phyloP scores from a whole-genome alignment of 768 basidiomycete genomes.

The Rhizopogon roseolus region DNA sequence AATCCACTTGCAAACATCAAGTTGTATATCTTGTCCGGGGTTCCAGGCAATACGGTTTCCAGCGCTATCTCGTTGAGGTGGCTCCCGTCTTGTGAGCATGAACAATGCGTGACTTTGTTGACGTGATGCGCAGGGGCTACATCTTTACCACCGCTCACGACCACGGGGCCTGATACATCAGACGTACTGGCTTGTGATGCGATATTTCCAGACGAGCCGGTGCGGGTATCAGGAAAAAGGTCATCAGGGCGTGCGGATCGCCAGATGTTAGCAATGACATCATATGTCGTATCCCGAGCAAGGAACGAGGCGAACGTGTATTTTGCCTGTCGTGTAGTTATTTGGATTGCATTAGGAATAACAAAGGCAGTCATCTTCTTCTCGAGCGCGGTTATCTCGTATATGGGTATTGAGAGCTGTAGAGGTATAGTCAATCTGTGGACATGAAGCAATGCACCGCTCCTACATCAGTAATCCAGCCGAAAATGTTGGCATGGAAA shows the following conservation, averaged over 20 bases:
- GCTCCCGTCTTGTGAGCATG: conserved; percentile 62
- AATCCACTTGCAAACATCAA: conserved; percentile 95
- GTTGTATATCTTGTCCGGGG: conserved; percentile 93
- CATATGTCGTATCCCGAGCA: conserved; percentile 91
- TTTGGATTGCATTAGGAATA: conserved; percentile 93
- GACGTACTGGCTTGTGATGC: conserved; percentile 13
- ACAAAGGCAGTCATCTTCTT: conserved; percentile 98
- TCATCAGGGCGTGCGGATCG: conserved; percentile 75
- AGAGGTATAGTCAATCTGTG: conserved; percentile 5
- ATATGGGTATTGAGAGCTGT: conserved; percentile 83
- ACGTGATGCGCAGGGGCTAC: conserved; percentile 7
- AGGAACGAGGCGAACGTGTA: conserved; percentile 97
- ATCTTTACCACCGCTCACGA: conserved; percentile 2
- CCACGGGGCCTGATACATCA: conserved; percentile 6
- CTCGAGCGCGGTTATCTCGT: conserved; percentile 81
- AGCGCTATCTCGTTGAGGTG: conserved; percentile 75
- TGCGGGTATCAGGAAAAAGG: conserved; percentile 22
- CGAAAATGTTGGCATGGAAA: conserved; percentile 99
- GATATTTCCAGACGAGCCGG: conserved; percentile 14
- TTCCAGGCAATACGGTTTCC: conserved; percentile 78
- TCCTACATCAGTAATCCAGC: conserved; percentile 96
- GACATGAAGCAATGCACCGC: neutral
- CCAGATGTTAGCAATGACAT: conserved; percentile 97
- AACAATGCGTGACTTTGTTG: conserved; percentile 65
- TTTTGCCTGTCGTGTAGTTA: conserved; percentile 77